A percentile compares a stretch with the other conserved stretches of the same genome.
Evolutionary conservation across 345 rosid species (phyloP).

Genomic region (Eucalyptus cloeziana): DNA sequence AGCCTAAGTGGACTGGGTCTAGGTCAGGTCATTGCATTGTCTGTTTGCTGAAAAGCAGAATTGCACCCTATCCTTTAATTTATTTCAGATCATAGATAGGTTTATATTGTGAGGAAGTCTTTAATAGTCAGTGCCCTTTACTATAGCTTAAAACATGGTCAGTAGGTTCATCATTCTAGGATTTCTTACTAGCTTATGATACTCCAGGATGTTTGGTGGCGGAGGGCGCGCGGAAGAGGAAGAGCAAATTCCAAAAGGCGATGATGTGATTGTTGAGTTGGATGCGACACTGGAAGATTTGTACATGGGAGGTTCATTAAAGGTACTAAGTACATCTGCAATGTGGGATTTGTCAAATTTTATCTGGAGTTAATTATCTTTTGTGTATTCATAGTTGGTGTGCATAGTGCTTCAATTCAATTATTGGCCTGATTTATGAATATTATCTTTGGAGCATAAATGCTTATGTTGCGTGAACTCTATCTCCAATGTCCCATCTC

Average conservation of each 20-base stretch:
- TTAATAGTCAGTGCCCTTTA: background rate
- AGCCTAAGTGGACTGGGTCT: background rate
- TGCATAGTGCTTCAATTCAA: background rate
- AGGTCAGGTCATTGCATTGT: background rate
- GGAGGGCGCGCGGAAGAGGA: constrained; percentile 83
- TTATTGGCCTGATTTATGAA: background rate
- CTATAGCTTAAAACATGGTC: background rate
- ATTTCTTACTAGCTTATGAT: background rate
- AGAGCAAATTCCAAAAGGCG: constrained; percentile 82
- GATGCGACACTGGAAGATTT: constrained; percentile 92
- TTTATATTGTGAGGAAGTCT: background rate
- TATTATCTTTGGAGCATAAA: background rate
- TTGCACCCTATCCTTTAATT: background rate
- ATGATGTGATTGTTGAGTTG: constrained; percentile 90
- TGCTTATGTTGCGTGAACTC: background rate
- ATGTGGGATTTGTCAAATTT: background rate
- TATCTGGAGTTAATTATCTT: background rate
- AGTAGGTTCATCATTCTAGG: background rate
- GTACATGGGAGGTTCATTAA: constrained; percentile 94
- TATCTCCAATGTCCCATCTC: background rate
- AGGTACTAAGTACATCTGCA: constrained; percentile 23
- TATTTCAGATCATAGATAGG: background rate
- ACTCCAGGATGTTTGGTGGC: constrained; percentile 73
- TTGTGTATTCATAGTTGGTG: background rate
- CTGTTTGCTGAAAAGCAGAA: background rate